Evolutionary conservation across 208 protist species (phyloP), one percentile per base, ranked within the genome.

Genomic region (Vickermania spadyakhi): DNA sequence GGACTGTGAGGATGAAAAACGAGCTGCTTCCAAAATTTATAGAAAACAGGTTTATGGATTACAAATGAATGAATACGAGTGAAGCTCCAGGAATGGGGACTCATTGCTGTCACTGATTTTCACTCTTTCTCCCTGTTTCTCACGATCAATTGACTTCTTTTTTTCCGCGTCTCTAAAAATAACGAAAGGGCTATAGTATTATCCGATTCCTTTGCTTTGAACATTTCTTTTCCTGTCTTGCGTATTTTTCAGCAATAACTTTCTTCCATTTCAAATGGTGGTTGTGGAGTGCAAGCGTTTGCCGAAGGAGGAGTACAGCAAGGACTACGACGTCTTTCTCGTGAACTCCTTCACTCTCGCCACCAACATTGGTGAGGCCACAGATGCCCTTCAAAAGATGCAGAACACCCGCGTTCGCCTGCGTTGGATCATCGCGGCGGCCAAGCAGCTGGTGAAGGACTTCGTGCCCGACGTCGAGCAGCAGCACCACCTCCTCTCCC

Each of bases 271-370:
- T 26, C 25, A 28, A 55, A 96, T 96, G 89, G 89, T 96, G 50
- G 77, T 96, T 49, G 72, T 96, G 2, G 82, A 96, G 59, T 91
- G 84, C 71, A 94, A 94, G 60, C 87, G 87, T 11, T 70, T 96
- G 23, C 86, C 86, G 1, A 89, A 90, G 72, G 89, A 96, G 72
- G 86, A 92, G 73, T 88, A 96, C 70, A 96, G 86, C 71, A 90
- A 90, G 45, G 85, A 92, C 69, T 91, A 87, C 53, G 89, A 96
- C 55, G 75, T 81, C 7, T 93, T 91, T 60, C 57, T 93, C 5
- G 55, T 76, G 1, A n/a, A n/a, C n/a, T 81, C 77, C 14, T 41
- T 86, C 1, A 73, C 86, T 5, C 70, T 60, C 25, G 62, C 56
- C 29, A 90, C 79, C 2, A 89, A 85, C 53, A 73, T 92, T 49